Percentiles rank a stretch among this genome's conserved stretches.
phyloP scores from a whole-genome alignment of 1,139 yeast species.

The Magnusiomyces tetraspermus region DNA sequence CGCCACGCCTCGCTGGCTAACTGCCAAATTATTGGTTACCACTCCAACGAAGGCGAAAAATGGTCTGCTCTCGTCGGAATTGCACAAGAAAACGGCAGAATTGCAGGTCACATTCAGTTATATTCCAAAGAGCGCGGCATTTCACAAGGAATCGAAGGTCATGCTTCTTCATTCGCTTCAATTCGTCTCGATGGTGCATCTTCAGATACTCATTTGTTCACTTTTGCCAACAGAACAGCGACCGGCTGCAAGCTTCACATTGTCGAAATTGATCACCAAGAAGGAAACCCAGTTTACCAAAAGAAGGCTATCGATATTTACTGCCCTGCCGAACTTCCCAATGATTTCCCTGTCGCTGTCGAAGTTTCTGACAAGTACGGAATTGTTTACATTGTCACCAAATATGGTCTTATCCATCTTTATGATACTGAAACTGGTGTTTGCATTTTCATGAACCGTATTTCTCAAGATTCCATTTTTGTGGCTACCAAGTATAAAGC shows the following conservation, averaged over 20 bases:
- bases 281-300: constrained; percentile 70
- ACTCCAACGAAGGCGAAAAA: constrained; percentile 67
- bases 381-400: constrained; percentile 78
- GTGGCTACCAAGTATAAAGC: constrained; percentile 67
- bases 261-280: constrained; percentile 92
- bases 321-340: constrained; percentile 93
- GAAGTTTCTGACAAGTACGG: constrained; percentile 84
- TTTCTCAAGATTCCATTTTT: constrained; percentile 92
- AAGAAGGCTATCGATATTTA: constrained; percentile 89
- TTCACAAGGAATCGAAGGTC: constrained; percentile 97
- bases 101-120: constrained; percentile 94
- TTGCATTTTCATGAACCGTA: constrained; percentile 90
- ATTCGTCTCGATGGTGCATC: constrained; percentile 65
- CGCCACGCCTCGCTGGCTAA: constrained; percentile 74
- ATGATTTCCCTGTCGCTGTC: constrained; percentile 93
- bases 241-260: constrained; percentile 83
- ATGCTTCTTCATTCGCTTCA: constrained; percentile 82
- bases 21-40: constrained; percentile 86
- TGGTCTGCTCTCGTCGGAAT: constrained; percentile 97
- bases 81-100: constrained; percentile 87
- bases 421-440: constrained; percentile 91
- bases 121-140: constrained; percentile 81
- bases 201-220: constrained; percentile 74
- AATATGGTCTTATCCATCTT: constrained; percentile 91
- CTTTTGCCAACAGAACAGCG: constrained; percentile 77